Base-by-base conservation (phyloP, 2,329 filamentous ascomycete genomes). In the Neofusicoccum ribis region DNA sequence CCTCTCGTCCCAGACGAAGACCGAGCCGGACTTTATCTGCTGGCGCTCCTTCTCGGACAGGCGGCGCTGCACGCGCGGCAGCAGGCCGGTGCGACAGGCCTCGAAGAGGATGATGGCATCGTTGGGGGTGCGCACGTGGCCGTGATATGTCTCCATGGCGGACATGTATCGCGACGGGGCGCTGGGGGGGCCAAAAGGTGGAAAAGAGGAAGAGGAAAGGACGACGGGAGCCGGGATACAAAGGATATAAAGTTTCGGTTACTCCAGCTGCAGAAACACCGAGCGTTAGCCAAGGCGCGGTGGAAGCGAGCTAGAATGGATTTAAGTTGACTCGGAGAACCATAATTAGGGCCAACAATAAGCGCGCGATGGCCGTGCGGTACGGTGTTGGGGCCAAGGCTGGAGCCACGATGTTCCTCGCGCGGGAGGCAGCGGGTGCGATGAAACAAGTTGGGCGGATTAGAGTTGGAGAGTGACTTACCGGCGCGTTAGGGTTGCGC, bases 91-190 rank as follows among this genome's bases (percentile, higher is more conserved):
- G 69, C 94, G 87, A 79, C 94, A 99, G 67, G 95, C 95, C 80
- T 98, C 95, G 76, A 99, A 98, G n/a, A 99, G 85, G 76, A 97
- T 93, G 81, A 99, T 97, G 71, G 95, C 95, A 80, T 99, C 95
- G 73, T 89, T 90, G 44, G 95, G 94, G n/a, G 93, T 96, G 80
- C 93, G 91, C 74, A 99, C 93, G 77, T 92, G 91, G 68, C 95
- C 95, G 82, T 94, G 87, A 76, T 98, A 99, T 52, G 95, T 99
- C 82, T 99, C 95, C 94, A 98, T 98, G 51, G 64, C 66, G 65
- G 44, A 46, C 43, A 58, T 60, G n/a, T 9, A 49, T 23, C 37
- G 44, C 46, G 36, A 27, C 20, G 20, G 34, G n/a, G 37, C 20
- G 56, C 44, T 12, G 14, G 37, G n/a, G 23, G 39, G 11, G 36